Base-by-base conservation (phyloP, 2,329 filamentous ascomycete genomes). In the Apiospora koreana region DNA sequence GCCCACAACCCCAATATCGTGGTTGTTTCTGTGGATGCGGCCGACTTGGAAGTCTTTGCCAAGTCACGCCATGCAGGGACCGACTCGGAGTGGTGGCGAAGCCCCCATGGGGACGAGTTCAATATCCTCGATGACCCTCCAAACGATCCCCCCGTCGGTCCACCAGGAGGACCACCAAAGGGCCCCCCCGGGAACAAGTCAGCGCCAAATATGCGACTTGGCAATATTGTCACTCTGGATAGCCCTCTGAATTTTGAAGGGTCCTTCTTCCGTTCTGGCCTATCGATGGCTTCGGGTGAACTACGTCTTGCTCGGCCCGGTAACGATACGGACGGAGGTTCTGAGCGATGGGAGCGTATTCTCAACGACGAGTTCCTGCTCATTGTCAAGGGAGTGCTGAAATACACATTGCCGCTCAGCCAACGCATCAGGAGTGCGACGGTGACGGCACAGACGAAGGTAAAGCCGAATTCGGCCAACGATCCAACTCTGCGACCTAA, bases 1-100 rank as follows among this genome's bases (percentile, higher is more conserved):
- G 96, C 95, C 0, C 87, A 95, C 75, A 99, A 99, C 79, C 95
- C 95, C 0, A 99, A 98, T 75, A 91, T 98, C 50, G 92, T 98
- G 48, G 91, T 94, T 1, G 92, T 99, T 54, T 92, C 92, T 2
- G 90, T 99, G 46, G 91, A 93, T 73, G 91, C 95, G 65, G 92
- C 97, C 78, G 94, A 98, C 79, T 86, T 98, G 70, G 94, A 97
- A 77, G 88, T 99, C 42, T 98, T 98, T 81, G 96, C 96, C 41
- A 97, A 97, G 81, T 98, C 94, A 71, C 94, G 93, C 71, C 93
- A 95, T 78, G 93, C 95, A 16, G 93, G 93, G n/a, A 87, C 86
- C 9, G 88, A 90, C 75, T 87, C 85, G 35, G 86, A 89, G 76
- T 90, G 89, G 88, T 87, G 87, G 86, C 83, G 84, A 25, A 79